Conservation (phyloP, 2,329 filamentous ascomycete genomes). For the Neonectria neomacrospora region DNA sequence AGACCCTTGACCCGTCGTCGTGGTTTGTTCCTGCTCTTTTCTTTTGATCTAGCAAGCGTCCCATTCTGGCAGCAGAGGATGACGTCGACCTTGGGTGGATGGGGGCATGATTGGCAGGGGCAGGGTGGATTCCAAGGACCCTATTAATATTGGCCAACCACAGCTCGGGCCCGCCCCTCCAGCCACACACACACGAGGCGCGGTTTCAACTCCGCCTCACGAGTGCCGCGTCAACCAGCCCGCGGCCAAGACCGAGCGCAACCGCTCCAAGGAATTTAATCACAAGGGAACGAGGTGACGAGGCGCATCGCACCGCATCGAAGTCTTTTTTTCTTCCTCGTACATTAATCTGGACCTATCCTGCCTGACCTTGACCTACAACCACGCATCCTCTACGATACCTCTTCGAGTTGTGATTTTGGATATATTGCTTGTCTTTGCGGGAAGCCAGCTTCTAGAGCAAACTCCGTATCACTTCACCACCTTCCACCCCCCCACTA, state of each 20-base stretch:
- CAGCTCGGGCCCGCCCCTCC: neutral
- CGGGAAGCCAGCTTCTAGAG: too few relatives aligned
- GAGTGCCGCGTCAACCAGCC: slow-evolving; percentile 44
- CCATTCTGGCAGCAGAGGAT: slow-evolving; percentile 13
- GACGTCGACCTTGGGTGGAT: slow-evolving; percentile 34
- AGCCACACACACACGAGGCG: slow-evolving; percentile 43
- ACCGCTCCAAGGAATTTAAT: slow-evolving; percentile 31
- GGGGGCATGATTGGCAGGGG: slow-evolving; percentile 38
- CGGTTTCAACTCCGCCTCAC: slow-evolving; percentile 45
- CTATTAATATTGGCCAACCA: slow-evolving; percentile 44
- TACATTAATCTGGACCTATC: slow-evolving; percentile 15
- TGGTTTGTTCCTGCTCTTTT: neutral
- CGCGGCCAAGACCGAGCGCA: slow-evolving; percentile 22
- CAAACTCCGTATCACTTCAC: neutral
- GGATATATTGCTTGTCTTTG: neutral
- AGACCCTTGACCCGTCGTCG: slow-evolving; percentile 13
- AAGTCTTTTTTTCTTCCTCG: slow-evolving; percentile 19
- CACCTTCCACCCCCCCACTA: neutral
- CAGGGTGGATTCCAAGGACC: slow-evolving; percentile 6
- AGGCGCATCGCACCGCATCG: slow-evolving; percentile 28
- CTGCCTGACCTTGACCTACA: neutral
- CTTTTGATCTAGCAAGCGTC: neutral
- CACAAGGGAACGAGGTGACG: slow-evolving; percentile 39
- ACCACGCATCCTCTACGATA: neutral
- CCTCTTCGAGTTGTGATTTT: neutral